Evolutionary conservation across 1,284 basidiomycete species (phyloP).

Genomic region (Puccinia polysora): DNA sequence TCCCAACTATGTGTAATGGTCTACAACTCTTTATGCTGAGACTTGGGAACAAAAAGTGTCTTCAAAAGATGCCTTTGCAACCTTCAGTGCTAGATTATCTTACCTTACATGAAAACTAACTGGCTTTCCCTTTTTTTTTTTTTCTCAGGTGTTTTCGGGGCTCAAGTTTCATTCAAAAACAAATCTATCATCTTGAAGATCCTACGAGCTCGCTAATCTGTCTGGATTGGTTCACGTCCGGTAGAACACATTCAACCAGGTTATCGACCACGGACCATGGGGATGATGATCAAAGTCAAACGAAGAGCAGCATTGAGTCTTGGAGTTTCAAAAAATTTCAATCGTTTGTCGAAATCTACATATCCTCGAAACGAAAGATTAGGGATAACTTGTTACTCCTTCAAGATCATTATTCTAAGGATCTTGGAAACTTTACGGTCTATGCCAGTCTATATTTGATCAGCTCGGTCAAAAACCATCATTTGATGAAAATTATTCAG

Average conservation of each 20-base stretch:
- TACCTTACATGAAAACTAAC: too few species aligned
- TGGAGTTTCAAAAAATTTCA: conserved; percentile 35
- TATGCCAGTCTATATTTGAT: conserved; percentile 26
- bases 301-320: conserved; percentile 15
- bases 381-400: conserved; percentile 15
- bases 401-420: conserved; percentile 3
- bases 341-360: conserved; percentile 29
- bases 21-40: too few species aligned
- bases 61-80: too few species aligned
- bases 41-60: too few species aligned
- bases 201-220: conserved; percentile 24
- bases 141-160: conserved; percentile 20
- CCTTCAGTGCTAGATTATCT: too few species aligned
- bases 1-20: too few species aligned
- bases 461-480: neutral
- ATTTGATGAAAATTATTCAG: too few species aligned
- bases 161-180: conserved; percentile 36
- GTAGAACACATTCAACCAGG: conserved; percentile 20
- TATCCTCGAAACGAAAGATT: conserved; percentile 1
- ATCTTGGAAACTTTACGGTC: neutral
- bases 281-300: neutral
- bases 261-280: too few species aligned
- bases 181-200: conserved; percentile 31
- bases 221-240: conserved; percentile 34
- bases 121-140: neutral